Base-by-base conservation (phyloP, 1,284 basidiomycete species). In the Gomphus bonarii region DNA sequence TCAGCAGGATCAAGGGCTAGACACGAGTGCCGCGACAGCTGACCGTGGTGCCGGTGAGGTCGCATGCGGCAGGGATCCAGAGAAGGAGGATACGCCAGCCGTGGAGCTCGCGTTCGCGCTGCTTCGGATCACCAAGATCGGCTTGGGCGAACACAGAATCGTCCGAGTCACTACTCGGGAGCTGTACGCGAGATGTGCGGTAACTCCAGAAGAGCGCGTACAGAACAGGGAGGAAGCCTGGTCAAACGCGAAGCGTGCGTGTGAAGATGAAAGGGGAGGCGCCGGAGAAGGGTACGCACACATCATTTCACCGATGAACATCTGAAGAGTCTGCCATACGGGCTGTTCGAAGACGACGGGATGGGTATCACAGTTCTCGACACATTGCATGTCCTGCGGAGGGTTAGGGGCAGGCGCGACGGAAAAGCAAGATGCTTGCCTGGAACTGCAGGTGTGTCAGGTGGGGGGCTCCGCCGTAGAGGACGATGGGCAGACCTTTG, bases 261-360 rank as follows among this genome's bases (percentile, higher is more conserved):
- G 55, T 66, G 55, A 65, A n/a, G 18, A 30, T 25, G n/a, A 31
- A 44, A 11, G 36, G 31, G 54, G 14, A 48, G 31, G 33, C 31
- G 55, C 54, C 52, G 52, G 59, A 59, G 59, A 64, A 57, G 40
- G 42, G 48, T 33, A 82, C 85, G 71, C 69, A 90, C 88, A 95
- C 65, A 93, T 80, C 83, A 94, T 90, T 74, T 95, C 91, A 70
- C 91, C 91, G 69, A 91, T 75, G 71, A 92, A 92, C 89, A 92
- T 92, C 69, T 95, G 91, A 47, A 95, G 79, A 10, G 90, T 93
- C 72, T 94, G 91, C 88, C 89, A 94, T 28, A 95, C 90, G 1
- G 92, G 92, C 69, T 95, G 91, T 66, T 95, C 90, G 69, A 90
- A 95, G 44, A 91, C 77, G 48, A 92, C 75, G 22, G 80, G 73